Evolutionary conservation across 345 rosid species (phyloP), one percentile per base, ranked within the genome.

Genomic region (Acer campestre): DNA sequence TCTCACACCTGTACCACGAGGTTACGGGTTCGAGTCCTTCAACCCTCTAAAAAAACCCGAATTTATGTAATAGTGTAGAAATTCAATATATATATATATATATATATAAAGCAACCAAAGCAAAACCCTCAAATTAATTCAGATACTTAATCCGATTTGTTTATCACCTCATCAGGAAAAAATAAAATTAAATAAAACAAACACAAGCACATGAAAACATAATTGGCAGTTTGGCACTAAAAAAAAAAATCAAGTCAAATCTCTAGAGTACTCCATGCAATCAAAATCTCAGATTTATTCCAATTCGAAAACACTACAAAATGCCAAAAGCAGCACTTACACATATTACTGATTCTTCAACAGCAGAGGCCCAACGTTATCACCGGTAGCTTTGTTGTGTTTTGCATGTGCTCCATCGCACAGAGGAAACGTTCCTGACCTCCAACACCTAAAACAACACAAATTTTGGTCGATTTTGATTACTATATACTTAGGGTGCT

Each of bases 341-440:
- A 51, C 6, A 20, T 13, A 11, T 77, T 74, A 86, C 81, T 68
- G 84, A 74, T 84, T 91, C 84, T 91, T 91, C 86, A 90, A 58
- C 27, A 88, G 90, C 85, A 90, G 76, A 80, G 93, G 96, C 7
- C 93, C 96, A 74, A 91, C 98, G 62, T 93, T 93, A 85, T 93
- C 98, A 23, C 99, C 99, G 7, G 93, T 90, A 61, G 93, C 98
- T 73, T 90, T 93, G 90, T 95, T 95, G 86, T 95, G 98, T 90
- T 95, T 95, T 74, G 88, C 92, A 81, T 95, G 99, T 62, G 89
- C 76, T 70, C 99, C 99, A 83, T 93, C 99, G 77, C 97, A 95
- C 23, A 93, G 71, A 12, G 98, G 99, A 70, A 93, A 93, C 14
- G 96, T 92, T 77, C 92, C 93, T 3, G 99, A 95, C 81, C 96